Percentiles rank a stretch among this genome's conserved stretches.
Evolutionary conservation across 164 flowering plant genomes (phyloP).

Genomic region (Sextonia rubra): DNA sequence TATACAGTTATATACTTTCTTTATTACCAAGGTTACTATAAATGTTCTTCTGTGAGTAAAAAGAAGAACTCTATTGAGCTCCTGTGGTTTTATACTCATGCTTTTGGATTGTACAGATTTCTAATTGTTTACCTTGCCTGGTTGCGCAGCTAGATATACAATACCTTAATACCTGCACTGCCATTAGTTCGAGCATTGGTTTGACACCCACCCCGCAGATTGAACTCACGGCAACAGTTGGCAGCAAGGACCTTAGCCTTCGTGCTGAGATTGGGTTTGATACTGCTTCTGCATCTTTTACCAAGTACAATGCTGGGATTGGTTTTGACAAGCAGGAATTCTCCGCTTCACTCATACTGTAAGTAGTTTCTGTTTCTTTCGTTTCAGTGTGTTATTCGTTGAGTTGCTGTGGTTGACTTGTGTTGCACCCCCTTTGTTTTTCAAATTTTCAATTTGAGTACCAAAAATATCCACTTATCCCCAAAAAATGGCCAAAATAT

Average conservation of each 20-base stretch:
- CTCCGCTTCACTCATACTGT: slow-evolving; percentile 62
- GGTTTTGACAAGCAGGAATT: slow-evolving; percentile 57
- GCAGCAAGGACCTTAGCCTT: slow-evolving; percentile 42
- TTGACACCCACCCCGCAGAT: slow-evolving; percentile 59
- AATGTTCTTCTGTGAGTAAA: too few species aligned
- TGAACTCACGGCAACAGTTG: slow-evolving; percentile 58
- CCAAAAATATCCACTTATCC: too few species aligned
- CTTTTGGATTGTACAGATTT: neutral
- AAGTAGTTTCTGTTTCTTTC: slow-evolving; percentile 18
- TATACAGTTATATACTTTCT: too few species aligned
- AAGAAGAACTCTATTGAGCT: too few species aligned
- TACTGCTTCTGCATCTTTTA: slow-evolving; percentile 53
- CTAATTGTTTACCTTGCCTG: neutral
- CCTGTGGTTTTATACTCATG: too few species aligned
- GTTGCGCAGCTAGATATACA: slow-evolving; percentile 63
- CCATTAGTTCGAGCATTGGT: slow-evolving; percentile 63
- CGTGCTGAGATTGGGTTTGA: slow-evolving; percentile 78
- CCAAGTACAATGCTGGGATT: slow-evolving; percentile 66
- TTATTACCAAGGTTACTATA: too few species aligned
- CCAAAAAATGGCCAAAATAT: too few species aligned
- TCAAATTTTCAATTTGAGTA: too few species aligned
- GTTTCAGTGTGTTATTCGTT: too few species aligned
- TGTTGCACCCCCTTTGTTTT: too few species aligned
- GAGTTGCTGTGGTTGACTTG: too few species aligned
- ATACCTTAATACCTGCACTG: slow-evolving; percentile 53